Evolutionary conservation across 2,329 filamentous ascomycete species (phyloP), one percentile per base, ranked within the genome.

Genomic region (Rhytidhysteron rufulum): DNA sequence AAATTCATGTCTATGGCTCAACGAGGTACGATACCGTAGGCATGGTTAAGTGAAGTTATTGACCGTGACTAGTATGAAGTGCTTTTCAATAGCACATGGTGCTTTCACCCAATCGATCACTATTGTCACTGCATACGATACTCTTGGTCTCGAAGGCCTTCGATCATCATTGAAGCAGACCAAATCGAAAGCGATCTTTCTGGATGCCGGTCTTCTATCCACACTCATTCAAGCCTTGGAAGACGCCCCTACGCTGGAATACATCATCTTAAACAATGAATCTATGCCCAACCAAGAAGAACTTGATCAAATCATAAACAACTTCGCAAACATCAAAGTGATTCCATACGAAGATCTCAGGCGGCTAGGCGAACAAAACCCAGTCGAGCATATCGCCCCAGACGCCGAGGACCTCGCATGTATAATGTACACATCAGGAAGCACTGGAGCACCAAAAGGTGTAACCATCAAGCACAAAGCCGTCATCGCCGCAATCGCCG

Each of bases 121-220:
- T 43, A 90, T 96, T 51, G 91, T 96, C 37, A 97, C 91, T 33
- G 89, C 90, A 37, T 96, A 96, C 68, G 90, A 96, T 66, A 95
- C 89, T 21, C 83, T 96, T 32, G 90, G 90, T 39, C 79, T 88
- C 56, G 81, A 83, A 47, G 90, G 89, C 34, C 78, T 96, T 48
- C 82, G 85, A 70, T 89, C 95, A 72, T 94, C 89, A 3, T 78
- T 96, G 49, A 74, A 82, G 17, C 86, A 95, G 69, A 93, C 88
- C 39, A 74, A 82, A 47, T 85, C 88, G 38, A 82, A 82, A 55
- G 83, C 84, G 65, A 91, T 96, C 73, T 95, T 90, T 69, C 78
- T 88, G 47, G 90, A 96, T 61, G 85, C 90, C 7, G 81, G 86
- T 54, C 80, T 95, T 32, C 64, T 79, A 37, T 69, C 70, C 31